phyloP scores from a whole-genome alignment of 805 yeast genomes.

The Yamadazyma scolyti region DNA sequence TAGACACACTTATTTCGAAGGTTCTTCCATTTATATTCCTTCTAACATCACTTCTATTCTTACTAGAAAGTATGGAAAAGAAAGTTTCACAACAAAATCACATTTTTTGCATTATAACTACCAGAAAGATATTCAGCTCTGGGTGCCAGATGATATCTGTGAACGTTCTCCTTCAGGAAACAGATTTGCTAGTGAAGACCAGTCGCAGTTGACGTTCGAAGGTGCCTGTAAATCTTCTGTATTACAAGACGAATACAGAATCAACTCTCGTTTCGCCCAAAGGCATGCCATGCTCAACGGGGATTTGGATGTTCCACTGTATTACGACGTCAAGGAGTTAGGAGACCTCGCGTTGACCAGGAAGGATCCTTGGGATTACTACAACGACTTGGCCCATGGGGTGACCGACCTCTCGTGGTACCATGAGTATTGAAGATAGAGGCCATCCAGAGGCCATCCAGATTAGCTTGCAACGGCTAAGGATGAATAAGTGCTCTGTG shows the following conservation, averaged over 20 bases:
- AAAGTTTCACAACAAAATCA: slow-evolving; percentile 23
- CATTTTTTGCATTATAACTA: slow-evolving; percentile 30
- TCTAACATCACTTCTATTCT: slow-evolving; percentile 27
- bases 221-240: slow-evolving; percentile 38
- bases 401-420: slow-evolving; percentile 18
- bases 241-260: slow-evolving; percentile 36
- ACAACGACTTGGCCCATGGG: slow-evolving; percentile 17
- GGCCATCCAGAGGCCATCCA: too few species aligned
- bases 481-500: too few species aligned
- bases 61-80: slow-evolving; percentile 28
- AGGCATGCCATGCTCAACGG: slow-evolving; percentile 20
- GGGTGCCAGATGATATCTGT: slow-evolving; percentile 46
- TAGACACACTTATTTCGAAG: slow-evolving; percentile 34
- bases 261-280: slow-evolving; percentile 19
- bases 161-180: slow-evolving; percentile 21
- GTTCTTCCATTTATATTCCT: slow-evolving; percentile 33
- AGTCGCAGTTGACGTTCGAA: slow-evolving; percentile 22
- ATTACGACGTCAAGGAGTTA: slow-evolving; percentile 18
- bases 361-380: slow-evolving; percentile 34
- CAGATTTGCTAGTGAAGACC: slow-evolving; percentile 17
- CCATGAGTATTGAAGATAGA: slow-evolving; percentile 14
- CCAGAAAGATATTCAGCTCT: slow-evolving; percentile 39
- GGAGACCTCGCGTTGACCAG: slow-evolving; percentile 39
- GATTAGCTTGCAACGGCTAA: too few species aligned
- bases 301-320: slow-evolving; percentile 20